Evolutionary conservation across 805 yeast genomes (phyloP).

Genomic region (Metschnikowia santaceciliae): DNA sequence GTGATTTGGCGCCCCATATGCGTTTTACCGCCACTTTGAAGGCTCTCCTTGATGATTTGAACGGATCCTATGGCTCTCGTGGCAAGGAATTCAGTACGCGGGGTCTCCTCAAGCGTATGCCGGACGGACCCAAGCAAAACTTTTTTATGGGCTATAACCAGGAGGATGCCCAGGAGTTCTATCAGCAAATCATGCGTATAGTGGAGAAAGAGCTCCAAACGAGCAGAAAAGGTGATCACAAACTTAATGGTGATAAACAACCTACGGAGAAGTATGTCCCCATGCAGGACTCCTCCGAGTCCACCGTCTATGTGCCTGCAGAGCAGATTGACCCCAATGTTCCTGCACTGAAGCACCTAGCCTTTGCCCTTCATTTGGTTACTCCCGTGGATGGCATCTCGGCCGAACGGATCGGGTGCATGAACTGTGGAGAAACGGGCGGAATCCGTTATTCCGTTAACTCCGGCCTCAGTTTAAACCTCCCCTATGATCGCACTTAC

Average conservation of each 20-base stretch:
- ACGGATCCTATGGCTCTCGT: slow-evolving; percentile 48
- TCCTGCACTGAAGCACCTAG: slow-evolving; percentile 39
- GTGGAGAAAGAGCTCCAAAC: slow-evolving; percentile 52
- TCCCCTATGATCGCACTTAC: slow-evolving; percentile 48
- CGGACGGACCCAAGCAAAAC: slow-evolving; percentile 73
- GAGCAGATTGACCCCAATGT: slow-evolving; percentile 72
- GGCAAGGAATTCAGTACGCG: slow-evolving; percentile 62
- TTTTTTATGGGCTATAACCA: slow-evolving; percentile 83
- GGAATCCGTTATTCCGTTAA: slow-evolving; percentile 81
- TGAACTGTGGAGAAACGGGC: slow-evolving; percentile 88
- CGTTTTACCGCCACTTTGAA: slow-evolving; percentile 53
- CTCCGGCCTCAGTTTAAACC: slow-evolving; percentile 67
- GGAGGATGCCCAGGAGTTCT: slow-evolving; percentile 96
- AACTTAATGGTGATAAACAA: background rate
- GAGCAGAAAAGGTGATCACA: slow-evolving; percentile 6
- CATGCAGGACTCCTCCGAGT: slow-evolving; percentile 11
- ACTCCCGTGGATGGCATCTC: slow-evolving; percentile 92
- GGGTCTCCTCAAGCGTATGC: slow-evolving; percentile 60
- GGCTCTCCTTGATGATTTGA: slow-evolving; percentile 51
- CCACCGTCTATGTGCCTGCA: slow-evolving; percentile 64
- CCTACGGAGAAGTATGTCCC: slow-evolving; percentile 14
- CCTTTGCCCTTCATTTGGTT: slow-evolving; percentile 52
- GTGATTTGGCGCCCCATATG: slow-evolving; percentile 24
- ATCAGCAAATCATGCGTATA: slow-evolving; percentile 69
- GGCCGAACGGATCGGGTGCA: slow-evolving; percentile 87